Evolutionary conservation across 2,329 filamentous ascomycete genomes (phyloP), one percentile per base, ranked within the genome.

Genomic region (Botrytis medusae): DNA sequence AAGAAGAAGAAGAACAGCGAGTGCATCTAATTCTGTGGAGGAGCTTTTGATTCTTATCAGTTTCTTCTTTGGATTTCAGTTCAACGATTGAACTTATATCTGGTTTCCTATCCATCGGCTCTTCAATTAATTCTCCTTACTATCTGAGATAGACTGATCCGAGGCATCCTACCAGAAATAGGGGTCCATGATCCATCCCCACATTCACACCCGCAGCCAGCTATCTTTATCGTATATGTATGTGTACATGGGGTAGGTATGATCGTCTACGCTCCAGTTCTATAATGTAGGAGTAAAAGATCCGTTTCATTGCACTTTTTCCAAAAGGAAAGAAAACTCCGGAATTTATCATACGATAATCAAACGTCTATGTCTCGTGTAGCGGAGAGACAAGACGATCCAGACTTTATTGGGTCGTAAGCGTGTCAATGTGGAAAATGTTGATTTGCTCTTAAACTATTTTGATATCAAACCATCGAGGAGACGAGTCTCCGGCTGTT

Each of bases 251-350:
- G 48, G 42, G 18, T 48, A n/a, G 34, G 59, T n/a, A 61, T 61
- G 59, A 62, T 62, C 22, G 34, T 40, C 22, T n/a, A 9, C 5
- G 37, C 60, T 40, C 25, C 25, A 62, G 7, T 40, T 40, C 37
- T 40, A 29, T 2, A 57, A 57, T 14, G 51, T 57, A 62, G 60
- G 60, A 62, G 60, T 62, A 62, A 42, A 62, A 62, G 60, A 62
- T 62, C 60, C 60, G 60, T n/a, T 40, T 62, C 22, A 34, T 34
- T 59, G 25, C 9, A 18, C 25, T 62, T 9, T 57, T 42, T 42
- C 22, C 1, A 40, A 40, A 18, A 62, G 60, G 60, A 62, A n/a
- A n/a, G 34, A 62, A 62, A 62, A n/a, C 22, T 62, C 60, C 60
- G 60, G 60, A 42, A 1, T n/a, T 18, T n/a, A 40, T 62, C 22